Base-by-base conservation (phyloP, 2,329 filamentous ascomycete genomes). In the Nigrospora oryzae region DNA sequence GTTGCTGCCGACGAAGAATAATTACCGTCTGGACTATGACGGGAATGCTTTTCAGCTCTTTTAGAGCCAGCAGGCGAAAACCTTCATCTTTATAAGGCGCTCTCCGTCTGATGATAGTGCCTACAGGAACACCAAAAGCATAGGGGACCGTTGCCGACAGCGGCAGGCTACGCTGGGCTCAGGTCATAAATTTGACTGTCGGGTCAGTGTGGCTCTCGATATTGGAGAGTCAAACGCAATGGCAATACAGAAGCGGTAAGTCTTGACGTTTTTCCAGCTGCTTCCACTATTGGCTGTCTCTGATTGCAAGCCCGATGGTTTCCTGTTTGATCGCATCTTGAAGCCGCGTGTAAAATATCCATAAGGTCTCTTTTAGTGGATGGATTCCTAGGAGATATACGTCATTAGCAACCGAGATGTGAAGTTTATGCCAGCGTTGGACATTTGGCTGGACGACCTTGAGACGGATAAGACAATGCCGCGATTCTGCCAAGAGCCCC, bases 321-420 rank as follows among this genome's bases (percentile, higher is more conserved):
- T 28, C 8, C 23, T 28, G 5, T 10, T 7, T 28, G 23, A 7
- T 7, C 23, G 5, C 23, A 10, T 28, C 23, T 7, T 4, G 6
- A 28, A 10, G 23, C 7, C 23, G 23, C 23, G 2, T 7, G 5
- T 7, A 28, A 28, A 2, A 2, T 10, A 28, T 10, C 23, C 5
- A 10, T 7, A 10, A 5, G 23, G 10, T 28, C 5, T 10, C 19
- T 28, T 10, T 10, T 7, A 5, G 23, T 7, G 2, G 33, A 53
- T 44, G 41, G 36, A 32, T 10, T 17, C 7, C 15, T 35, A 67
- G 63, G 66, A 69, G 48, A 57, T 69, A 10, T 69, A 68, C 40
- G 59, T 67, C 7, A 68, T 69, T 42, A 68, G 63, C 47, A 69
- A 69, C 46, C 54, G 63, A 38, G 66, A 69, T 45, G 50, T 62